A percentile compares a stretch with the other conserved stretches of the same genome.
Evolutionary conservation across 306 rosid genomes (phyloP).

Genomic region (Gleditsia sinensis): DNA sequence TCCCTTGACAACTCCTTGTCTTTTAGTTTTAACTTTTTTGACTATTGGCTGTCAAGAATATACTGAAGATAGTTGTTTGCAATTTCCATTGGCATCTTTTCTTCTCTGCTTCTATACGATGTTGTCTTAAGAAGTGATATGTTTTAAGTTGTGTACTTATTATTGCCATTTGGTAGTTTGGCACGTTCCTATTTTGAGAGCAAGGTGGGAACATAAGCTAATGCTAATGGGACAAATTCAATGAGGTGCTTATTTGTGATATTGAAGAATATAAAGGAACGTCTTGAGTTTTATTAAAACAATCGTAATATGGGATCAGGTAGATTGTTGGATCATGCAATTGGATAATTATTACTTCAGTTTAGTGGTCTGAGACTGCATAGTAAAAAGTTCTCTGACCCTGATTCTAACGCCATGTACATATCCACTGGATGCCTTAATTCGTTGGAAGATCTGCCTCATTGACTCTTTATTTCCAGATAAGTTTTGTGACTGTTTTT

Average conservation of each 20-base stretch:
- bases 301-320: background rate
- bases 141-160: background rate
- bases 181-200: background rate
- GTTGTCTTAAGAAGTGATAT: background rate
- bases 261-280: background rate
- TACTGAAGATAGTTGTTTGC: slow-evolving; percentile 13
- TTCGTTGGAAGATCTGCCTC: slow-evolving; percentile 3
- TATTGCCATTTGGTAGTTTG: background rate
- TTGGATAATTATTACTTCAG: background rate
- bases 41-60: slow-evolving; percentile 4
- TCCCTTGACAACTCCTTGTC: slow-evolving; percentile 21
- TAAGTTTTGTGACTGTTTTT: slow-evolving; percentile 8
- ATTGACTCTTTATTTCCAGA: background rate
- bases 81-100: slow-evolving; percentile 23
- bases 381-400: background rate
- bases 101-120: background rate
- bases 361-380: background rate
- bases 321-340: slow-evolving; percentile 20
- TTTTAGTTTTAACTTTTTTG: slow-evolving; percentile 9
- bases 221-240: slow-evolving; percentile 12
- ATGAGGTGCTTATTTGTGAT: background rate
- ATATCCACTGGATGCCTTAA: background rate
- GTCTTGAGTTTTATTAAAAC: background rate
- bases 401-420: background rate
- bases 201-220: background rate